Base-by-base conservation (phyloP, 2,329 filamentous ascomycete genomes). In the Xylaria sp. region DNA sequence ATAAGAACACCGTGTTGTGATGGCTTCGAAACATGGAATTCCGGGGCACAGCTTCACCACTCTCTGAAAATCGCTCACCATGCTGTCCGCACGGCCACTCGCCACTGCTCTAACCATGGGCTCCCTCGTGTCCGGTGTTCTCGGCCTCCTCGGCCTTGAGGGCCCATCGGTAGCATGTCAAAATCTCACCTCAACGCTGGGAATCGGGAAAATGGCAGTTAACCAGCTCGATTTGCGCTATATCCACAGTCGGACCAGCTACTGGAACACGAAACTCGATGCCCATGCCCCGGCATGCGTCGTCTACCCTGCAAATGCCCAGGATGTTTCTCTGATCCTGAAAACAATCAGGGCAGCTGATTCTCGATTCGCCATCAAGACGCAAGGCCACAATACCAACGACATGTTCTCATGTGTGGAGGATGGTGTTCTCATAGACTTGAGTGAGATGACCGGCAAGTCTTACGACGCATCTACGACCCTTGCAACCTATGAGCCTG, bases 401-500 rank as follows among this genome's bases (percentile, higher is more conserved):
- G 63, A 67, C 18, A 3, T 62, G 0, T 69, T 69, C 41, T 62
- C 67, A 9, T 62, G 63, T 25, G 67, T 69, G 12, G 55, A 69
- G 0, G 55, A 61, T 36, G 67, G 67, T 25, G 64, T 67, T 20
- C 63, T 69, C 23, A 66, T 69, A 23, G 67, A 69, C 41, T 52
- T 69, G 54, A 64, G 36, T 13, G 43, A 67, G 3, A 69, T 69
- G 67, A 69, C 59, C 0, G 63, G 54, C 23, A 69, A 66, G 18
- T 69, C 54, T 7, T 69, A 63, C 13, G 55, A 69, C 12, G 49
- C 39, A 23, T 33, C 54, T 25, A 67, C 67, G 18, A 69, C 67
- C 5, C 67, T 69, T 9, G 63, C 67, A 28, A 69, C 67, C 28
- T 69, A 69, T 36, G 67, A 69, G 15, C 67, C 67, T 10, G 67